Evolutionary conservation across 441 rosid species (phyloP).

Genomic region (Adansonia madagascariensis): DNA sequence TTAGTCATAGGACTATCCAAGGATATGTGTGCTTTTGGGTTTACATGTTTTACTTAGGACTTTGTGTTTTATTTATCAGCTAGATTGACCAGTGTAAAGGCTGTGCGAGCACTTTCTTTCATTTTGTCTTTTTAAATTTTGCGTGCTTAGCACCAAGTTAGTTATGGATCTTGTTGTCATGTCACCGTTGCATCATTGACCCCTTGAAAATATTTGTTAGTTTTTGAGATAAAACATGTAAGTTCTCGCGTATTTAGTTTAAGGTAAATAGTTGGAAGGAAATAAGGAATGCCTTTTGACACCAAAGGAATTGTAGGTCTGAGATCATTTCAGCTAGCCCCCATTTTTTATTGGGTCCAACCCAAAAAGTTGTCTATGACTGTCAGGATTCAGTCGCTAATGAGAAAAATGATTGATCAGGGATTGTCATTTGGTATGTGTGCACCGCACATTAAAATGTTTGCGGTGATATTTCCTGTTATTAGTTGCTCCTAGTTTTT

Average conservation of each 20-base stretch:
- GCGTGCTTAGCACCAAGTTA: not conserved
- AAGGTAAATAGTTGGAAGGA: not conserved
- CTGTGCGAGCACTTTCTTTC: not conserved
- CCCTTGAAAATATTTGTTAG: not conserved
- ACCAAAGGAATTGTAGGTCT: not conserved
- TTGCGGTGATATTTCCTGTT: not conserved
- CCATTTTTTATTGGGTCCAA: not conserved
- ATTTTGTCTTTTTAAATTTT: not conserved
- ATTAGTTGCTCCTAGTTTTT: not conserved
- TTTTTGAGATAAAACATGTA: not conserved
- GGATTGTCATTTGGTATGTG: not conserved
- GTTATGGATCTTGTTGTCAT: not conserved
- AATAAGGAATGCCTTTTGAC: conserved; percentile 11
- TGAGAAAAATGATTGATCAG: not conserved
- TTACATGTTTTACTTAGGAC: not conserved
- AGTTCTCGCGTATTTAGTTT: not conserved
- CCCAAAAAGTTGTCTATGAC: not conserved
- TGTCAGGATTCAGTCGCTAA: not conserved
- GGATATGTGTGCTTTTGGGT: conserved; percentile 12
- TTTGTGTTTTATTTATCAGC: not conserved
- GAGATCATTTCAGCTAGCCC: not conserved
- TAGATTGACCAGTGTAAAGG: not conserved
- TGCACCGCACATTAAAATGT: too few relatives aligned
- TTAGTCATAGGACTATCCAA: not conserved
- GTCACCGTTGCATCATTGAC: not conserved